Evolutionary conservation across 495 filamentous ascomycete species (phyloP), one percentile per base, ranked within the genome.

Genomic region (Talaromyces adpressus): DNA sequence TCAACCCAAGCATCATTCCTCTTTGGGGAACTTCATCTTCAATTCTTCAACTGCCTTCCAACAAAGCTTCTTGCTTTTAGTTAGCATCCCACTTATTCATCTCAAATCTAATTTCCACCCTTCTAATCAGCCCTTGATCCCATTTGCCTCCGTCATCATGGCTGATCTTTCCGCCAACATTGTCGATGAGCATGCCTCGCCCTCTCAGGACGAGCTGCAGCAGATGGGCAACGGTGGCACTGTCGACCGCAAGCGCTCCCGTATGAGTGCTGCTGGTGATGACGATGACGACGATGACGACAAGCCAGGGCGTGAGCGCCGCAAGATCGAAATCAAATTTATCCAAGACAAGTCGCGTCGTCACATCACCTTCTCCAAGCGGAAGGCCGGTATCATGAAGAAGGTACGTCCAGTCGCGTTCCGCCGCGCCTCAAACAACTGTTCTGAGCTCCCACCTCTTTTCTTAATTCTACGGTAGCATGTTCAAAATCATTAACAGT

Each of bases 261-360:
- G 94, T 74, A 87, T 91, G 67, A 85, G 81, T 73, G 85, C 86
- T 69, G 81, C 85, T 20, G 85, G 85, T 63, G 95, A 98, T 74
- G 94, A 99, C 73, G 95, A 98, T 65, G 94, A 99, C 70, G 94
- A 99, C 66, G 94, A 98, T 70, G 93, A 97, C 71, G 93, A 96
- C 73, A 97, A 97, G 89, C 91, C 91, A 62, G 91, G 92, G 72
- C 95, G 94, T 82, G 94, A 99, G 85, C 88, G 94, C 71, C 85
- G 94, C 76, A 99, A 99, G 87, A 99, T 99, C 70, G 94, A 99
- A 81, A 99, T 99, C 81, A 99, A 99, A 85, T 99, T 99, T 79
- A 99, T 99, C 73, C 92, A 93, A 77, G 94, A 99, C 81, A 99
- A 99, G 84, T 98, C 94, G 80, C 92, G 94, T 81, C 90, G 94